Evolutionary conservation across 1,284 basidiomycete species (phyloP).

Genomic region (Kwoniella shivajii): DNA sequence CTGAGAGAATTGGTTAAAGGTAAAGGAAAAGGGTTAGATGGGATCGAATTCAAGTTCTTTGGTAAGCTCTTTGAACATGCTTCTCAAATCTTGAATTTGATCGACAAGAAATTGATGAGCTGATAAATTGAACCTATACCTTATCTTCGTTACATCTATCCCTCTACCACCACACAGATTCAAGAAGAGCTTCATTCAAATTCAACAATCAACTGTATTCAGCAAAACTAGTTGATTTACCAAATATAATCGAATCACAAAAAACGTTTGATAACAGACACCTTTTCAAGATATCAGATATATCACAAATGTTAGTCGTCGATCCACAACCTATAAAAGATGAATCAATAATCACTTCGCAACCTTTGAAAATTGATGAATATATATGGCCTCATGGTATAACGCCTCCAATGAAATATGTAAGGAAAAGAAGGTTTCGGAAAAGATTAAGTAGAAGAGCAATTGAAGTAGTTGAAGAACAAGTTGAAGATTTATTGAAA

Average conservation of each 20-base stretch:
- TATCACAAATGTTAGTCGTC: conserved; percentile 93
- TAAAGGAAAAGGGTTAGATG: conserved; percentile 72
- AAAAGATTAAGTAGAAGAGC: conserved; percentile 66
- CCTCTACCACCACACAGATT: conserved; percentile 62
- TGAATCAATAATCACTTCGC: conserved; percentile 61
- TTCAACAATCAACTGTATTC: conserved; percentile 78
- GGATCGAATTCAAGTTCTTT: conserved; percentile 99
- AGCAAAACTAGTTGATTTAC: conserved; percentile 94
- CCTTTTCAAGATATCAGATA: conserved; percentile 98
- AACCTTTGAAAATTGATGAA: conserved; percentile 85
- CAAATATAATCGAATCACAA: conserved; percentile 91
- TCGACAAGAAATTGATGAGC: not conserved
- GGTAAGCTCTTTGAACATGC: conserved; percentile 58
- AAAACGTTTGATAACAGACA: conserved; percentile 95
- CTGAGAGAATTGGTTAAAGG: conserved; percentile 77
- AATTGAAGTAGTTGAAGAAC: conserved; percentile 95
- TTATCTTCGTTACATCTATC: not conserved
- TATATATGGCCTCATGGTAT: conserved; percentile 98
- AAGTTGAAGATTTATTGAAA: conserved; percentile 87
- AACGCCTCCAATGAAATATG: conserved; percentile 89
- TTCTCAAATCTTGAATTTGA: not conserved
- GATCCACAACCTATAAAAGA: conserved; percentile 73
- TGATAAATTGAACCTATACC: too few relatives aligned
- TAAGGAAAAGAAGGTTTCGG: conserved; percentile 88
- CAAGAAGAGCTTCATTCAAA: conserved; percentile 87